Conservation (phyloP, 2,329 filamentous ascomycete genomes). For the Dendryphion nanum region DNA sequence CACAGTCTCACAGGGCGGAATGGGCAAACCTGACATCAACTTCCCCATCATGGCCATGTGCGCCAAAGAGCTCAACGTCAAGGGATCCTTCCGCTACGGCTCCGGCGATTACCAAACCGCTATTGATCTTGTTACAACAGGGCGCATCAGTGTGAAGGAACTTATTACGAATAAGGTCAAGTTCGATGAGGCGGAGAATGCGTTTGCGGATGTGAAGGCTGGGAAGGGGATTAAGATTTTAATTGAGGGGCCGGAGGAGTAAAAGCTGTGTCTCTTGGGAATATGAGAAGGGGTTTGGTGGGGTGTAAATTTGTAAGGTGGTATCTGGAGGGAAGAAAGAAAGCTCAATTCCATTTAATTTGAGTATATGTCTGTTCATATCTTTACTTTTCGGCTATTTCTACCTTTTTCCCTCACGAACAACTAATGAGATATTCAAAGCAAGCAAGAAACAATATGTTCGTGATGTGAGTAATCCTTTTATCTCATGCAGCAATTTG, state of each 20-base stretch:
- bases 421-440: too few relatives aligned
- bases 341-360: too few relatives aligned
- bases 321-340: too few relatives aligned
- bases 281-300: conserved; percentile 1
- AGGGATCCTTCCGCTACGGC: conserved; percentile 87
- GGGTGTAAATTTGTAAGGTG: neutral
- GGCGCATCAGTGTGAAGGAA: conserved; percentile 72
- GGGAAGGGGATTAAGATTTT: conserved; percentile 74
- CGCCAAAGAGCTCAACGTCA: conserved; percentile 82
- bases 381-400: too few relatives aligned
- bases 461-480: too few relatives aligned
- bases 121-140: conserved; percentile 70
- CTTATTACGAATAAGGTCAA: conserved; percentile 75
- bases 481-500: too few relatives aligned
- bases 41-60: conserved; percentile 93
- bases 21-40: conserved; percentile 82
- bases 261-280: conserved; percentile 1
- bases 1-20: conserved; percentile 53
- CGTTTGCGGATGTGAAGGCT: conserved; percentile 81
- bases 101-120: conserved; percentile 84
- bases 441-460: too few relatives aligned
- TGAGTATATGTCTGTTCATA: too few relatives aligned
- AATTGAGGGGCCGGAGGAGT: conserved; percentile 43
- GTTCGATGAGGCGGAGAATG: conserved; percentile 80
- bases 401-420: too few relatives aligned